Percentiles rank a stretch among this genome's conserved stretches.
Conservation (phyloP, 805 yeast genomes). For the Torulaspora microellipsoides region DNA sequence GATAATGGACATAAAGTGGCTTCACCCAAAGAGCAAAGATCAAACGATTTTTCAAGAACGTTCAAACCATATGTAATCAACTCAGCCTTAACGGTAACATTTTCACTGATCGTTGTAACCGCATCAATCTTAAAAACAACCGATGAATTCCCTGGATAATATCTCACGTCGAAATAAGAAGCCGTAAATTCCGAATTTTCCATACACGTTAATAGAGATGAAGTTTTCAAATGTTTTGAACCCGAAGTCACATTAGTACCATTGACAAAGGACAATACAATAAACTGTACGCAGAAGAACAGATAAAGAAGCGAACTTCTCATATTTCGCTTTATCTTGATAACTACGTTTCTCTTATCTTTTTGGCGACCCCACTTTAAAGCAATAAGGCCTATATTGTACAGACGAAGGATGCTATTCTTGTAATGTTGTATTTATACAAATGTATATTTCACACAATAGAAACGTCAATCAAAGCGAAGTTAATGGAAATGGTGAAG, state of each 20-base stretch:
- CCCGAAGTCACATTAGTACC: slow-evolving; percentile 9
- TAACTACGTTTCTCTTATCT: too few species aligned
- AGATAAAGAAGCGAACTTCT: too few species aligned
- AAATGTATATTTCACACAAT: too few species aligned
- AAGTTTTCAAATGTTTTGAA: slow-evolving; percentile 40
- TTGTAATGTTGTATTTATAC: too few species aligned
- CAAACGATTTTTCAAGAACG: slow-evolving; percentile 48
- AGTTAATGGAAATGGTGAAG: too few species aligned
- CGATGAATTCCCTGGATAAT: slow-evolving; percentile 59
- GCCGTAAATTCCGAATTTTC: slow-evolving; percentile 83
- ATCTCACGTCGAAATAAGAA: slow-evolving; percentile 70
- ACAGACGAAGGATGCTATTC: too few species aligned
- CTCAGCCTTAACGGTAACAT: slow-evolving; percentile 60
- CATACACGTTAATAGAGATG: slow-evolving; percentile 89
- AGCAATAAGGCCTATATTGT: too few species aligned
- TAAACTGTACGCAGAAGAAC: too few species aligned
- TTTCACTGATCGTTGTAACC: slow-evolving; percentile 68
- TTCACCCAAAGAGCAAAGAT: slow-evolving; percentile 61
- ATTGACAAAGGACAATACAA: neutral
- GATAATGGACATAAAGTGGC: slow-evolving; percentile 72
- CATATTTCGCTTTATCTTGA: too few species aligned
- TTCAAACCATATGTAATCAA: slow-evolving; percentile 79
- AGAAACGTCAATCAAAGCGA: too few species aligned
- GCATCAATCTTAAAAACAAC: slow-evolving; percentile 70
- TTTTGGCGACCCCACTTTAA: too few species aligned